Evolutionary conservation across 202 grass and related monocot species (phyloP).

Genomic region (Hordeum pubiflorum): DNA sequence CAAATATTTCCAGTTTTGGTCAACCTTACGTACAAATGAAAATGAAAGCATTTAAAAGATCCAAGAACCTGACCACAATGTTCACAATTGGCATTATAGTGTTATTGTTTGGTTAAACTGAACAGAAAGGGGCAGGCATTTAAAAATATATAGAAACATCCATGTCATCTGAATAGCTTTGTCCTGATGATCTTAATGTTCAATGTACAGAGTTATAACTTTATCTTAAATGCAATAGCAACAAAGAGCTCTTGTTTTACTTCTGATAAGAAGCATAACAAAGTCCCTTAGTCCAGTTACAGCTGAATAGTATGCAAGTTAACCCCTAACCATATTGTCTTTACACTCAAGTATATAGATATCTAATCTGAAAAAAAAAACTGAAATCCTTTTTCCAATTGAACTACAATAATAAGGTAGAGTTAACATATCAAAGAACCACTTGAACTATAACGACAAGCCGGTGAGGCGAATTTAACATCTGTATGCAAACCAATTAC

Average conservation of each 20-base stretch:
- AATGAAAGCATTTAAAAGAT: conserved; percentile 1
- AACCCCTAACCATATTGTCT: neutral
- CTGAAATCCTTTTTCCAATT: neutral
- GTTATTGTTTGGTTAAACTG: neutral
- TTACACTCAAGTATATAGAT: neutral
- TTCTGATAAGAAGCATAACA: neutral
- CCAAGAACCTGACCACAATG: neutral
- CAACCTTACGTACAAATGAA: neutral
- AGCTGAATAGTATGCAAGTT: neutral
- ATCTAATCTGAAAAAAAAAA: neutral
- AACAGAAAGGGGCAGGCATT: neutral
- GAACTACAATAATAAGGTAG: neutral
- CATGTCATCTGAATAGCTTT: neutral
- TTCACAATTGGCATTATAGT: neutral
- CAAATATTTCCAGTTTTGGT: neutral
- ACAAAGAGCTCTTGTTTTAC: neutral
- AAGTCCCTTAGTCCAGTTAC: neutral
- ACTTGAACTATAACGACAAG: neutral
- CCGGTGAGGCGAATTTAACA: neutral
- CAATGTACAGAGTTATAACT: neutral
- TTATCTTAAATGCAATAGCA: neutral
- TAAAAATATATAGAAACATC: neutral
- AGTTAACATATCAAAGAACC: neutral
- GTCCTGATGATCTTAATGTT: neutral
- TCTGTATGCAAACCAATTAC: neutral